Conservation (phyloP, 1,139 yeast species). For the Yueomyces sp. region DNA sequence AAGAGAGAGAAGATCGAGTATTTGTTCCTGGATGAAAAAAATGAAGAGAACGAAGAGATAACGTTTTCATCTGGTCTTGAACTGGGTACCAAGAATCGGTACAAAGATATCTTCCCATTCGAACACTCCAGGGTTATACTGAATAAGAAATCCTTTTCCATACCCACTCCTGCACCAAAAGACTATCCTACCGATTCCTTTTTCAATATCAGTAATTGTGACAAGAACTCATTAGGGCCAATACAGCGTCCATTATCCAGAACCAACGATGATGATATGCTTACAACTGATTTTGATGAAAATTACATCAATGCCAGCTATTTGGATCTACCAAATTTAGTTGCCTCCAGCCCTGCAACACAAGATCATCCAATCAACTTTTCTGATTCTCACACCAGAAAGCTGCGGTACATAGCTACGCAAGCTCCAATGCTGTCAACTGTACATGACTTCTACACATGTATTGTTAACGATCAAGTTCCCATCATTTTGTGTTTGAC, state of each 20-base stretch:
- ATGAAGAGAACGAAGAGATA: slow-evolving; percentile 9
- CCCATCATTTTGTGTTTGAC: slow-evolving; percentile 61
- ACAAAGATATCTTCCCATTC: slow-evolving; percentile 69
- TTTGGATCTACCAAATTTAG: slow-evolving; percentile 23
- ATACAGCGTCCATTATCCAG: slow-evolving; percentile 1
- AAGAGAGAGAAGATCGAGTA: neutral
- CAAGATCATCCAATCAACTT: neutral
- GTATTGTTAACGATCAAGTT: slow-evolving; percentile 46
- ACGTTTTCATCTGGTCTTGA: slow-evolving; percentile 61
- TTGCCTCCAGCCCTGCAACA: slow-evolving; percentile 3
- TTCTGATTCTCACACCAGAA: slow-evolving; percentile 1
- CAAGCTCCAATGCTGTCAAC: slow-evolving; percentile 74
- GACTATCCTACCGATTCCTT: neutral
- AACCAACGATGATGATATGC: slow-evolving; percentile 5
- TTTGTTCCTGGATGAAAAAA: neutral
- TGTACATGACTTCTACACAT: slow-evolving; percentile 63
- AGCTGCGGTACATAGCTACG: slow-evolving; percentile 55
- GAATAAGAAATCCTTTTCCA: slow-evolving; percentile 10
- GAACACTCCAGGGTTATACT: slow-evolving; percentile 60
- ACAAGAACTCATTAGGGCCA: neutral
- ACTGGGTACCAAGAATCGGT: slow-evolving; percentile 61
- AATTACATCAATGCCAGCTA: slow-evolving; percentile 55
- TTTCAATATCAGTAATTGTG: neutral
- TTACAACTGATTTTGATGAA: slow-evolving; percentile 13
- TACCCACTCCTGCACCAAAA: neutral